Conservation (phyloP, 2,329 filamentous ascomycete genomes). For the Epichloe elymi region DNA sequence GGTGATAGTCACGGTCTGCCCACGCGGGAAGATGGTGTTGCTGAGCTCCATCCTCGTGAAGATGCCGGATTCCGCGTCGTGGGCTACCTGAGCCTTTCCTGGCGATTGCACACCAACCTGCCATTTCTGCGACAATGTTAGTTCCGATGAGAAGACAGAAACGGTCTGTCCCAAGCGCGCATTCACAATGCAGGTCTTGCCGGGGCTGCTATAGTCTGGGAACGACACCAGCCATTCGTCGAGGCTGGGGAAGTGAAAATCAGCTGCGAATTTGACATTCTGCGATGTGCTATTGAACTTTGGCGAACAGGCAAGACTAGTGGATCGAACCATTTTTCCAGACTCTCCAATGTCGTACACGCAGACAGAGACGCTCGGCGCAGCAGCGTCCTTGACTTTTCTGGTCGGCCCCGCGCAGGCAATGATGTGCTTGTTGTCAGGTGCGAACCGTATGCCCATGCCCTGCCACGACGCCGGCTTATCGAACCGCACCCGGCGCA, state of each 20-base stretch:
- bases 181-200: conserved; percentile 5
- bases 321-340: neutral
- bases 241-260: conserved; percentile 4
- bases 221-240: conserved; percentile 6
- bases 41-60: conserved; percentile 3
- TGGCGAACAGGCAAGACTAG: neutral
- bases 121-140: conserved; percentile 5
- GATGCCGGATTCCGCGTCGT: conserved; percentile 1
- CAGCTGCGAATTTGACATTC: conserved; percentile 1
- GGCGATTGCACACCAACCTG: conserved; percentile 2
- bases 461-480: conserved; percentile 2
- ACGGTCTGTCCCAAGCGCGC: conserved; percentile 5
- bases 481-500: neutral
- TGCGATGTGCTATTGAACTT: neutral
- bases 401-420: conserved; percentile 2
- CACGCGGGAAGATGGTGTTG: neutral
- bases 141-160: conserved; percentile 1
- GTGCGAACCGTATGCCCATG: conserved; percentile 3
- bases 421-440: conserved; percentile 4
- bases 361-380: conserved; percentile 3
- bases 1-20: conserved; percentile 3
- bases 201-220: conserved; percentile 3
- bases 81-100: neutral
- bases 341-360: neutral
- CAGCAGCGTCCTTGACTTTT: neutral